These are phyloP conservation scores for Pythium rishiriense DNA, from an alignment of 352 stramenopile genomes.

Conservation along the genomic window DNA sequence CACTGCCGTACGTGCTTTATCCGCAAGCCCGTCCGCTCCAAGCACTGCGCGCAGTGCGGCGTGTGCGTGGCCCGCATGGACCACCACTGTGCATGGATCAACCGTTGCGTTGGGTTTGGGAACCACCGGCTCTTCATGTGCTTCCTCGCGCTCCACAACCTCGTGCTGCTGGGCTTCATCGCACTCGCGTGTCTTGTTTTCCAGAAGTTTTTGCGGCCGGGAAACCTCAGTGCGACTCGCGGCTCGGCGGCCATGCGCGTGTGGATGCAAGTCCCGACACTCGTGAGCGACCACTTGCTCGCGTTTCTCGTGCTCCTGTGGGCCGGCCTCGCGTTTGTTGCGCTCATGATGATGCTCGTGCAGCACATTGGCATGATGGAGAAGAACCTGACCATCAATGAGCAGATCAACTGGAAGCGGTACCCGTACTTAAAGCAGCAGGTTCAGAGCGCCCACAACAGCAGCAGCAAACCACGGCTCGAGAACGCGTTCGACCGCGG, in stretches of 20 bases:
- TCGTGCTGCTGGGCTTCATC: slow-evolving; percentile 49
- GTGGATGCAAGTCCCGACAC: slow-evolving; percentile 55
- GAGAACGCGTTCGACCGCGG: slow-evolving; percentile 32
- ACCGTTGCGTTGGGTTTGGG: slow-evolving; percentile 73
- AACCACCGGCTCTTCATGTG: slow-evolving; percentile 82
- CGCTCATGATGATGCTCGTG: slow-evolving; percentile 58
- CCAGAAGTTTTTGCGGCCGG: slow-evolving; percentile 34
- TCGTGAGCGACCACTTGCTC: slow-evolving; percentile 56
- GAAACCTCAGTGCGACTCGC: slow-evolving; percentile 20
- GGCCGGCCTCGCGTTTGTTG: slow-evolving; percentile 45
- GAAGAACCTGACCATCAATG: slow-evolving; percentile 81
- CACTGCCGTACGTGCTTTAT: slow-evolving; percentile 77
- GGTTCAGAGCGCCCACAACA: background rate
- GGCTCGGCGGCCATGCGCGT: slow-evolving; percentile 43
- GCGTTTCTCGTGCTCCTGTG: slow-evolving; percentile 64
- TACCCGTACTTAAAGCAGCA: slow-evolving; percentile 63
- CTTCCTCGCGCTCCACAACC: slow-evolving; percentile 72
- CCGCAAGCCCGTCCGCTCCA: slow-evolving; percentile 71
- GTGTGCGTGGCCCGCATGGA: slow-evolving; percentile 84
- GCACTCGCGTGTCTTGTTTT: slow-evolving; percentile 40
- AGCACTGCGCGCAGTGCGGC: slow-evolving; percentile 77
- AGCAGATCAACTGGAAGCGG: slow-evolving; percentile 81
- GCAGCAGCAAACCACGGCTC: slow-evolving; percentile 4
- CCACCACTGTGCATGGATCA: slow-evolving; percentile 89
- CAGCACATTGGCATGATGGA: slow-evolving; percentile 67